phyloP scores from a whole-genome alignment of 1,139 yeast genomes.

The Pneumocystis sp. region DNA sequence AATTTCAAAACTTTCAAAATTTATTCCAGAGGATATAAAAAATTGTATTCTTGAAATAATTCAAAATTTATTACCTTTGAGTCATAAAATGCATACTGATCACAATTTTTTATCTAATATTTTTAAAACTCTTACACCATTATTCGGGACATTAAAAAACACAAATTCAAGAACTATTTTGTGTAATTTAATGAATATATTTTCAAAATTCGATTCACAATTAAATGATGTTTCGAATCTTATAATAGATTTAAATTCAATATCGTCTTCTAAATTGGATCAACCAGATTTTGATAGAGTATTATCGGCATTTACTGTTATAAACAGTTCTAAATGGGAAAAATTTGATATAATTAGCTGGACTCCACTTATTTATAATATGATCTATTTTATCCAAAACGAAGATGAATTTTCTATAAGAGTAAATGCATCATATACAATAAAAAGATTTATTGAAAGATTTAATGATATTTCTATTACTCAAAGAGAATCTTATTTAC shows the following conservation, averaged over 20 bases:
- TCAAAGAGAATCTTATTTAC: conserved; percentile 26
- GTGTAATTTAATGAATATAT: conserved; percentile 41
- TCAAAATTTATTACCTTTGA: conserved; percentile 31
- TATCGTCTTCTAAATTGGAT: conserved; percentile 43
- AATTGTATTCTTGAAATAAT: conserved; percentile 46
- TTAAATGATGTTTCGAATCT: conserved; percentile 36
- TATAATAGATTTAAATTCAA: conserved; percentile 54
- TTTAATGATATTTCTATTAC: conserved; percentile 18
- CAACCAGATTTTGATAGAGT: conserved; percentile 71
- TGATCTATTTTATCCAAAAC: conserved; percentile 59
- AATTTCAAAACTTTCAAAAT: conserved; percentile 46
- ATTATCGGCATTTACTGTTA: conserved; percentile 46
- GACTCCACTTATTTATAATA: conserved; percentile 60
- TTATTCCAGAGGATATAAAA: conserved; percentile 41
- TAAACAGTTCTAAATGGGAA: conserved; percentile 42
- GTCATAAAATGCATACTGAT: conserved; percentile 37
- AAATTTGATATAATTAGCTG: conserved; percentile 46
- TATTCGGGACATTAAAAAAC: conserved; percentile 46
- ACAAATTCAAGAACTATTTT: conserved; percentile 46
- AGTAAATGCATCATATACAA: conserved; percentile 54
- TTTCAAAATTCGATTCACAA: conserved; percentile 41
- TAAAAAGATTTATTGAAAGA: conserved; percentile 54
- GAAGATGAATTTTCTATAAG: conserved; percentile 69
- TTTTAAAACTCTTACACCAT: conserved; percentile 41
- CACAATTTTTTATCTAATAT: conserved; percentile 40